A percentile compares a stretch with the other conserved stretches of the same genome.
These are phyloP conservation scores for Echinochloa phyllopogon DNA, from an alignment of 176 grass and related monocot species.

Conservation along the genomic window DNA sequence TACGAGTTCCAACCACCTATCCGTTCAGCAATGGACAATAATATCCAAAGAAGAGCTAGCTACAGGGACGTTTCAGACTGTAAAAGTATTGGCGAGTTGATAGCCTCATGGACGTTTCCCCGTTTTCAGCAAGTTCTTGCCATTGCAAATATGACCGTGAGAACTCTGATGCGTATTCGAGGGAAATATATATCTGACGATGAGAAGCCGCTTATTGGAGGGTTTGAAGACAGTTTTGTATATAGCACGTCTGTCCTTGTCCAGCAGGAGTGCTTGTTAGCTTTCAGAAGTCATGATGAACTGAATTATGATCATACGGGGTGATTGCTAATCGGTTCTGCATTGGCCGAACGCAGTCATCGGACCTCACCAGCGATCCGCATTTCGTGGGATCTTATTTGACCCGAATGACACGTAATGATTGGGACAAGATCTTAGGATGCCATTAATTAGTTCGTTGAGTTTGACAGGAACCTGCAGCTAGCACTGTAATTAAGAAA, in stretches of 20 bases:
- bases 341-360: constrained; percentile 5
- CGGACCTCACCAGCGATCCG: constrained; percentile 36
- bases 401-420: constrained; percentile 31
- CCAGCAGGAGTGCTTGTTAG: constrained; percentile 15
- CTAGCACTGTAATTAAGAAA: not conserved
- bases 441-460: constrained; percentile 11
- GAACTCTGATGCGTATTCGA: too few species aligned
- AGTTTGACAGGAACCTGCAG: not conserved
- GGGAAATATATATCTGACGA: not conserved
- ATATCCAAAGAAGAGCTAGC: not conserved
- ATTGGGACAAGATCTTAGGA: constrained; percentile 38
- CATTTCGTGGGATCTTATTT: constrained; percentile 49
- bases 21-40: constrained; percentile 3
- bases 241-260: constrained; percentile 21
- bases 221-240: constrained; percentile 1
- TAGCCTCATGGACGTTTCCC: not conserved
- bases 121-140: not conserved
- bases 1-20: constrained; percentile 46
- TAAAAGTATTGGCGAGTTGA: not conserved
- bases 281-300: constrained; percentile 18
- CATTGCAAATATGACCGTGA: not conserved
- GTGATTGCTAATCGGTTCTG: constrained; percentile 14
- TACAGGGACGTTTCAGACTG: not conserved
- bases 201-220: not conserved
- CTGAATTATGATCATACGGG: constrained; percentile 23